Conservation (phyloP, 1,284 basidiomycete species). For the Psilocybe mexicana region DNA sequence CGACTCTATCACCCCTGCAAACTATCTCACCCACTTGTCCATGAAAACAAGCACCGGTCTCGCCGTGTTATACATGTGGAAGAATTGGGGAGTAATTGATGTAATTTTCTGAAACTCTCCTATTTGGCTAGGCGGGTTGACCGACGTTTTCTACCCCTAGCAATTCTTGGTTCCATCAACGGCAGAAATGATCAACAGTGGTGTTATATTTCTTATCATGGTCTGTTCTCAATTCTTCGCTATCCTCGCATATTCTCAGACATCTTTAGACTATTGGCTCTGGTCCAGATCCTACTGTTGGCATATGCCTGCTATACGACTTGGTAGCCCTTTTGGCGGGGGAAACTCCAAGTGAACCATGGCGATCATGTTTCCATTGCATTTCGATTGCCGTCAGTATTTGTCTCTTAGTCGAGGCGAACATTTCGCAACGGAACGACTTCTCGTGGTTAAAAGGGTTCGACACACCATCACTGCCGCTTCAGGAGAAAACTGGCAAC, state of each 20-base stretch:
- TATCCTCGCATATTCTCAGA: not conserved
- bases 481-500: not conserved
- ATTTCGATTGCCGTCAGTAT: constrained; percentile 15
- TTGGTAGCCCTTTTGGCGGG: constrained; percentile 30
- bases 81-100: constrained; percentile 28
- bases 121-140: not conserved
- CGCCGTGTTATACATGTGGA: constrained; percentile 30
- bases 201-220: constrained; percentile 30
- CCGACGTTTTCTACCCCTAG: constrained; percentile 11
- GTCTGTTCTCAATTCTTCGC: constrained; percentile 18
- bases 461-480: not conserved
- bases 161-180: constrained; percentile 18
- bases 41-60: constrained; percentile 29
- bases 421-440: constrained; percentile 11
- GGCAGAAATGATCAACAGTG: constrained; percentile 28
- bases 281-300: constrained; percentile 36
- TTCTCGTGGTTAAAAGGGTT: constrained; percentile 17
- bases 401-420: constrained; percentile 15
- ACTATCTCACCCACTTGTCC: constrained; percentile 29
- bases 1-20: constrained; percentile 22
- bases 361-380: constrained; percentile 23
- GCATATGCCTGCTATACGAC: constrained; percentile 31
- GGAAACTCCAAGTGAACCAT: constrained; percentile 19
- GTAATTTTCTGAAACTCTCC: constrained; percentile 14
- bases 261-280: constrained; percentile 31